Conservation (phyloP, 495 filamentous ascomycete species). For the Hypoxylon perforatum region DNA sequence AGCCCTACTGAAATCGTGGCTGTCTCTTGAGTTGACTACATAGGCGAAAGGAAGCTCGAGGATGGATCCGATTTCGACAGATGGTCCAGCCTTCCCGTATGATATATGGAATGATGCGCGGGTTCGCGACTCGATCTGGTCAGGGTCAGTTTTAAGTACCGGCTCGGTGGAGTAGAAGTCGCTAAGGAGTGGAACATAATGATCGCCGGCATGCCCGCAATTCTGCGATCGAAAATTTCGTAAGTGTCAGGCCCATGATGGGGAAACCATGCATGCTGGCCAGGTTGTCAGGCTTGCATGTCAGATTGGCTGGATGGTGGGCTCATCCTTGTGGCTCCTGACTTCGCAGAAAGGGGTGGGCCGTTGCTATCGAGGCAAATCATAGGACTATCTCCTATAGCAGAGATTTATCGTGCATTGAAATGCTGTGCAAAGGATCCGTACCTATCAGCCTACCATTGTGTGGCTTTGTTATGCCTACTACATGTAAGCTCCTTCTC, state of each 20-base stretch:
- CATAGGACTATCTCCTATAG: background rate
- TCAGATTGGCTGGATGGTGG: slow-evolving; percentile 12
- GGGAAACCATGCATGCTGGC: slow-evolving; percentile 9
- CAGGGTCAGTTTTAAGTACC: slow-evolving; percentile 9
- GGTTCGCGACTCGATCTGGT: background rate
- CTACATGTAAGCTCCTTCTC: slow-evolving; percentile 22
- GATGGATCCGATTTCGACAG: background rate
- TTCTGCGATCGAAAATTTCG: slow-evolving; percentile 21
- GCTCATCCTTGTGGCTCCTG: slow-evolving; percentile 14
- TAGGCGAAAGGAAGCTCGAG: background rate
- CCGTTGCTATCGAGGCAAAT: background rate
- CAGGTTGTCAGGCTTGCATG: too few relatives aligned
- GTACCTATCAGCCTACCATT: background rate
- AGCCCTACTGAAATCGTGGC: background rate
- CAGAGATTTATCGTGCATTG: background rate
- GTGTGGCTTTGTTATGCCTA: background rate
- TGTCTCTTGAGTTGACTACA: slow-evolving; percentile 10
- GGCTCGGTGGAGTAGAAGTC: slow-evolving; percentile 13
- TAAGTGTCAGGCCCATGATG: background rate
- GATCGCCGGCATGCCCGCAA: slow-evolving; percentile 16
- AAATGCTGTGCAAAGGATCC: background rate
- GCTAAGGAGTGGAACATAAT: slow-evolving; percentile 12
- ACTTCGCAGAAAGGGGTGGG: background rate
- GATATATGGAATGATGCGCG: background rate
- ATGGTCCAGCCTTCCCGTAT: background rate